Percentiles rank a stretch among this genome's conserved stretches.
Conservation (phyloP, 768 basidiomycete species). For the Cantharellus cinnabarinus region DNA sequence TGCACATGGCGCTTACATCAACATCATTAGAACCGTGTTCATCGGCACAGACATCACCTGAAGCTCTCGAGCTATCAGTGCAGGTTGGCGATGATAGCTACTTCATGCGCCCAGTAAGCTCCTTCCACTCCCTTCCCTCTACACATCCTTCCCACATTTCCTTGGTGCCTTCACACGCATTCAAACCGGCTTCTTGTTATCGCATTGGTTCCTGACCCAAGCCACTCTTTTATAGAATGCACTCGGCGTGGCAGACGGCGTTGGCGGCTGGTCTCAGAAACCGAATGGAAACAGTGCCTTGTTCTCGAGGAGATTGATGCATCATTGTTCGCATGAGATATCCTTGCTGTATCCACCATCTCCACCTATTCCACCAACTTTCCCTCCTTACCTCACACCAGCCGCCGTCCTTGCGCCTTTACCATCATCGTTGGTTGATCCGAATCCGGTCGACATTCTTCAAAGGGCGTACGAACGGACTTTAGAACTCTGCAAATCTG, state of each 20-base stretch:
- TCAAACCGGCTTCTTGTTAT: not conserved
- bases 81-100: slow-evolving; percentile 90
- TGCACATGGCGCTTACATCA: slow-evolving; percentile 8
- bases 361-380: slow-evolving; percentile 6
- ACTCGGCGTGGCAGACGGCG: slow-evolving; percentile 89
- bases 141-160: not conserved
- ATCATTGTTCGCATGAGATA: slow-evolving; percentile 53
- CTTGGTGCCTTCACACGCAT: not conserved
- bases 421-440: slow-evolving; percentile 1
- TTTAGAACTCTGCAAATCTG: slow-evolving; percentile 16
- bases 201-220: not conserved
- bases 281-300: slow-evolving; percentile 26
- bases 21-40: slow-evolving; percentile 15
- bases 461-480: slow-evolving; percentile 27
- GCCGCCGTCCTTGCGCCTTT: not conserved
- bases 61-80: slow-evolving; percentile 29
- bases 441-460: slow-evolving; percentile 25
- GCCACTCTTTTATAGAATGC: slow-evolving; percentile 30
- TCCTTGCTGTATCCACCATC: slow-evolving; percentile 10
- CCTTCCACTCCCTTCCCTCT: not conserved
- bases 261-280: slow-evolving; percentile 64
- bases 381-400: not conserved
- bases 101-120: slow-evolving; percentile 31
- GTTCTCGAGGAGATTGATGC: slow-evolving; percentile 57
- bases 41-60: slow-evolving; percentile 11